Base-by-base conservation (phyloP, 169 alveolate species). In the Plasmodium coatneyi region DNA sequence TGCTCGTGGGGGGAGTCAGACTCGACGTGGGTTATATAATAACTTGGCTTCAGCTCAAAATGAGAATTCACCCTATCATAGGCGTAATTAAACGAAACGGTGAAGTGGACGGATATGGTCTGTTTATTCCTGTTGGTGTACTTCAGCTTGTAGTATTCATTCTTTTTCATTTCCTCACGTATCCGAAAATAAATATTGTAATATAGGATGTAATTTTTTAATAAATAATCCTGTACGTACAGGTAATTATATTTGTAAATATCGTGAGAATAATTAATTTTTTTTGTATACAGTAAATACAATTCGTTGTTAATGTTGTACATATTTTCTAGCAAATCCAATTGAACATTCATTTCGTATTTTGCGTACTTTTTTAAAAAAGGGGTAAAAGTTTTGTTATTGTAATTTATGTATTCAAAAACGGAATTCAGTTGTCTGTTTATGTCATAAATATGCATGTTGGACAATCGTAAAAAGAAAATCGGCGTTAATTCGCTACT, bases 271-370 rank as follows among this genome's bases (percentile, higher is more conserved):
- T 80, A 82, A 30, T 91, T 91, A 81, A 91, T 91, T 81, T 91
- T 91, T 71, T 91, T 91, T 25, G 30, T 14, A 91, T 91, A 91
- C 76, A 91, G 82, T 56, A 91, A 82, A 91, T 91, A 91, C 19
- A 91, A 71, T 71, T 91, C 95, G 60, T 81, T 71, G 78, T 91
- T 91, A n/a, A 91, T 82, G 34, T 30, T 81, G 46, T 81, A 91
- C 71, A 82, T 91, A 71, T 91, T 91, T 91, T 91, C 95, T 72
- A 91, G 76, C 54, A 91, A 91, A 82, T 91, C 95, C 41, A 91
- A 71, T 30, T 91, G 92, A 28, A 91, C 92, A 80, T 91, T 81
- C 92, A 78, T 91, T 41, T 80, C 87, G 39, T 71, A 80, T 34
- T 91, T 46, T 81, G 32, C 84, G 76, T 19, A 19, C 28, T 91